Percentiles rank a stretch among this genome's conserved stretches.
phyloP scores from a whole-genome alignment of 2,329 filamentous ascomycete species.

The Trichoderma endophyticum region DNA sequence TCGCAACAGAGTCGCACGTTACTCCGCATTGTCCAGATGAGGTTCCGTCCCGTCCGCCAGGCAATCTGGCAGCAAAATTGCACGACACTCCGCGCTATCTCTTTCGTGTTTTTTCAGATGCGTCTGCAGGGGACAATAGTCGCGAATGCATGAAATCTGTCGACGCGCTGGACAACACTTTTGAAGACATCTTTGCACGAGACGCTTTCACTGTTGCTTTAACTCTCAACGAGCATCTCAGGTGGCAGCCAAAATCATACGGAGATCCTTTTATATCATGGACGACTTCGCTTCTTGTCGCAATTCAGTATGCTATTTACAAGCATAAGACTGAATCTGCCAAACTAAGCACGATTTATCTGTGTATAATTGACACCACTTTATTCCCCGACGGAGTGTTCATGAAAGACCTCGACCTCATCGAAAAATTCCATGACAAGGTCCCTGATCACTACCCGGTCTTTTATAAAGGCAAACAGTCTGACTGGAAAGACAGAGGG shows the following conservation, averaged over 20 bases:
- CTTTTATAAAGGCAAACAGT: too few relatives aligned
- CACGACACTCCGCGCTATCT: neutral
- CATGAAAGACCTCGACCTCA: neutral
- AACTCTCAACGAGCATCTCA: neutral
- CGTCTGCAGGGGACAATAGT: neutral
- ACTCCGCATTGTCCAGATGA: neutral
- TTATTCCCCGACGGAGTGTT: neutral
- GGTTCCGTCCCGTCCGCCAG: neutral
- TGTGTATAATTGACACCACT: neutral
- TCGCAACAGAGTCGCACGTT: too few relatives aligned
- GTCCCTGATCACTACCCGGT: too few relatives aligned
- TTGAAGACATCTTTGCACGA: neutral
- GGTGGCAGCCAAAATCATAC: neutral
- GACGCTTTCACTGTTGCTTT: neutral
- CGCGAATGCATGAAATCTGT: neutral
- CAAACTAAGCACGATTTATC: neutral
- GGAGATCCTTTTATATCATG: neutral
- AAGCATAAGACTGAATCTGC: neutral
- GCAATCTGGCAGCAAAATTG: neutral
- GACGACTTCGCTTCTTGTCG: neutral
- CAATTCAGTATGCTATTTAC: neutral
- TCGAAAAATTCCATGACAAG: neutral
- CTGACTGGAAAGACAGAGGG: too few relatives aligned
- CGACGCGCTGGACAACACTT: neutral
- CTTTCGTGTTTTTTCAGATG: neutral